Base-by-base conservation (phyloP, 2,329 filamentous ascomycete species). In the Alternaria gansuensis region DNA sequence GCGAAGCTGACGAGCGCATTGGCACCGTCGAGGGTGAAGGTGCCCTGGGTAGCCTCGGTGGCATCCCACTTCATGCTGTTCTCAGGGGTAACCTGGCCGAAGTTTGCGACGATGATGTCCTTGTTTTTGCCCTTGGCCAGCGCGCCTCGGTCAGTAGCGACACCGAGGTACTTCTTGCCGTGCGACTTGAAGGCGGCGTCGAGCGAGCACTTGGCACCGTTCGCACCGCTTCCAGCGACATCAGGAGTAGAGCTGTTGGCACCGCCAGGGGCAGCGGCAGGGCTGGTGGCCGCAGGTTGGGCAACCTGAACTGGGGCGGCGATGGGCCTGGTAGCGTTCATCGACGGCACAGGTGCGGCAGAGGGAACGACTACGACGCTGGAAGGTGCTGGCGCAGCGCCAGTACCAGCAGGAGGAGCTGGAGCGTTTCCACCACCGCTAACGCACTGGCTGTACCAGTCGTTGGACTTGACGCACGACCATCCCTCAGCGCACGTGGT, bases 51-150 rank as follows among this genome's bases (percentile, higher is more conserved):
- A 54, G 71, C 69, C 74, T 89, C 79, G 17, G 81, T 81, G 33
- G 83, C 78, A 65, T 89, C 85, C 87, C 87, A 90, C 77, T 90
- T 90, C 84, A 89, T 88, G 71, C 82, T 64, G 81, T 91, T 90
- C 80, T 90, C 88, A 1, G 85, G 83, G 0, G 88, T 89, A 23
- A 90, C 79, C 72, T 87, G 84, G 21, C 87, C 87, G 62, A 90
- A 90, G 74, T 88, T 79, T 52, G 80, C 78, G 62, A 83, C 82
- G 74, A 90, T 85, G 68, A 88, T 82, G 57, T 81, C 80, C n/a
- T 81, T 81, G 58, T 83, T 85, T 63, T 82, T 79, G 54, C 78
- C 81, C 9, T 78, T 72, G 33, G 72, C 78, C 4, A 90, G 81
- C 10, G 78, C 81, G 60, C 78, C 78, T 68, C 84, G 79, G 69